phyloP scores from a whole-genome alignment of 2,329 filamentous ascomycete species.

The Keithomyces neogunnii region DNA sequence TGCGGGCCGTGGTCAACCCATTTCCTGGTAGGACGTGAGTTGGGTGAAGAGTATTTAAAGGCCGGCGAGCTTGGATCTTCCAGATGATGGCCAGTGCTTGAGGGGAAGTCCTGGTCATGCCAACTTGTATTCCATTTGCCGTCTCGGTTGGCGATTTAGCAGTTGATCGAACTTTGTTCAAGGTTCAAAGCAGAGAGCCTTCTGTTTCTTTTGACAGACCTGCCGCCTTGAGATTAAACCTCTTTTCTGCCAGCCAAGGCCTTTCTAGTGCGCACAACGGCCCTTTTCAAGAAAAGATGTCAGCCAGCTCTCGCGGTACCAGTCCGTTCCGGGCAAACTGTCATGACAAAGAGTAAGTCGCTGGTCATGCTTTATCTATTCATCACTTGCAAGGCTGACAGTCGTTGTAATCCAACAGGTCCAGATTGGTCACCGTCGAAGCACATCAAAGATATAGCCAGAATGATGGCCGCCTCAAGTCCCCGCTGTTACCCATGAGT shows the following conservation, averaged over 20 bases:
- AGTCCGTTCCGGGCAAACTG: background rate
- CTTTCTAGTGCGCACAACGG: too few species aligned
- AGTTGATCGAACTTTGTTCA: too few species aligned
- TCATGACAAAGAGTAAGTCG: background rate
- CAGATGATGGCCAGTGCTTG: too few species aligned
- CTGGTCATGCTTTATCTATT: background rate
- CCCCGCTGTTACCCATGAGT: slow-evolving; percentile 1
- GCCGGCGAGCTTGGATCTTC: too few species aligned
- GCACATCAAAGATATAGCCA: too few species aligned
- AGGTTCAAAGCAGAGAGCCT: too few species aligned
- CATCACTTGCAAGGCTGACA: background rate
- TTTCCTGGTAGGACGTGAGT: background rate
- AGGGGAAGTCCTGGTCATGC: too few species aligned
- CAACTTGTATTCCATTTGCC: too few species aligned
- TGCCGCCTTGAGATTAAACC: too few species aligned
- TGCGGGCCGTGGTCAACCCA: background rate
- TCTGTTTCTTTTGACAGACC: too few species aligned
- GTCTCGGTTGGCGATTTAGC: too few species aligned
- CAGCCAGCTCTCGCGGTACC: background rate
- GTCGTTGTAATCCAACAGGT: background rate
- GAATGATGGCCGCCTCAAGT: background rate
- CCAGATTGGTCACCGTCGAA: background rate
- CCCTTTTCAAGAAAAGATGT: background rate
- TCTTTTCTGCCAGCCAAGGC: too few species aligned
- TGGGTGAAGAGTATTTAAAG: background rate